These are phyloP conservation scores for Penicillium decumbens DNA, from an alignment of 2,329 filamentous ascomycete species.

Conservation along the genomic window DNA sequence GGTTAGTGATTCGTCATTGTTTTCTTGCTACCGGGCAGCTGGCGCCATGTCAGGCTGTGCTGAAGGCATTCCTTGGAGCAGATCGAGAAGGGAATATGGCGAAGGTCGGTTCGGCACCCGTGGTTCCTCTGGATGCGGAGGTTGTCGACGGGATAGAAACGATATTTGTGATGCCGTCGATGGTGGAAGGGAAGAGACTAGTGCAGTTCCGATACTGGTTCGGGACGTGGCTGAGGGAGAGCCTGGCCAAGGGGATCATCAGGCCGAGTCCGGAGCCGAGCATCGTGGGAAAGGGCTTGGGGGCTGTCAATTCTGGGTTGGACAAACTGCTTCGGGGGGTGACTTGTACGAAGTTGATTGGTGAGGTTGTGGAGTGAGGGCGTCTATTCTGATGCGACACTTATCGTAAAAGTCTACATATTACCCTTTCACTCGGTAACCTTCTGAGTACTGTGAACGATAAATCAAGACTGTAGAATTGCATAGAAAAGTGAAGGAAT, in stretches of 20 bases:
- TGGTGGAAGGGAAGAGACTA: conserved; percentile 32
- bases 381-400: too few species aligned
- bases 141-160: conserved; percentile 34
- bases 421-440: too few species aligned
- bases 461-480: background rate
- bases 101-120: conserved; percentile 40
- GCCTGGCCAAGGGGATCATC: conserved; percentile 30
- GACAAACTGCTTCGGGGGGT: conserved; percentile 37
- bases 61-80: conserved; percentile 30
- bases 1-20: conserved; percentile 38
- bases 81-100: conserved; percentile 7
- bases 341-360: conserved; percentile 44
- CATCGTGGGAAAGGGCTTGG: conserved; percentile 38
- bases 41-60: conserved; percentile 35
- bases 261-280: conserved; percentile 40
- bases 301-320: conserved; percentile 38
- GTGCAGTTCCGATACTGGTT: conserved; percentile 42
- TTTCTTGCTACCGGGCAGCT: conserved; percentile 43
- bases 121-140: conserved; percentile 30
- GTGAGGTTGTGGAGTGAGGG: conserved; percentile 37
- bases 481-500: background rate
- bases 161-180: conserved; percentile 39
- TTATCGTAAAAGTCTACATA: too few species aligned
- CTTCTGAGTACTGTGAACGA: background rate
- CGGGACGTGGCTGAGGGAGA: conserved; percentile 36